A percentile compares a stretch with the other conserved stretches of the same genome.
Evolutionary conservation across 257 asterid genomes (phyloP).

Genomic region (Scutellaria minor): DNA sequence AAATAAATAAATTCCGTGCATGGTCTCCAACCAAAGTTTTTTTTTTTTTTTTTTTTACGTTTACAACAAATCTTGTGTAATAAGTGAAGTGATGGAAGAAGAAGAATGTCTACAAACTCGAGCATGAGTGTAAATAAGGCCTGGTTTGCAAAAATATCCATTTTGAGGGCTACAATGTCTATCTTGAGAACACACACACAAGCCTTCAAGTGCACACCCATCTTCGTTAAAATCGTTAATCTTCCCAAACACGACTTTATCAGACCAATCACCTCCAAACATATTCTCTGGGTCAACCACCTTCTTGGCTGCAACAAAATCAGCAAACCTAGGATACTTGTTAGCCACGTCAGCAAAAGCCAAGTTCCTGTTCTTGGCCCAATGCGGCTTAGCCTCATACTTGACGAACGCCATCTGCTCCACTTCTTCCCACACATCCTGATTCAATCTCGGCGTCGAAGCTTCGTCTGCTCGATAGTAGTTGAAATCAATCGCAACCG

Average conservation of each 20-base stretch:
- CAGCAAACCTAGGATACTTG: conserved; percentile 54
- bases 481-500: conserved; percentile 70
- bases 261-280: conserved; percentile 65
- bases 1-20: background rate
- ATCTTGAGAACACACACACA: conserved; percentile 70
- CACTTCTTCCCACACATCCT: conserved; percentile 80
- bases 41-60: too few species aligned
- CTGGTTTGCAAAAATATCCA: conserved; percentile 64
- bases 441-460: conserved; percentile 56
- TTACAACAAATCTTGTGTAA: too few species aligned
- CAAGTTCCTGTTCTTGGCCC: conserved; percentile 79
- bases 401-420: conserved; percentile 86
- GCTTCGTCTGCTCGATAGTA: conserved; percentile 65
- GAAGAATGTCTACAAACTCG: conserved; percentile 61
- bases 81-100: too few species aligned
- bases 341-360: conserved; percentile 53
- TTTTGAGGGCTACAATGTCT: conserved; percentile 74
- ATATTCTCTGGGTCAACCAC: conserved; percentile 53
- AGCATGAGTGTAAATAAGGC: conserved; percentile 65
- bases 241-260: conserved; percentile 54
- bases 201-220: conserved; percentile 84
- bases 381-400: conserved; percentile 72
- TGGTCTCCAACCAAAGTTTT: background rate
- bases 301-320: conserved; percentile 54
- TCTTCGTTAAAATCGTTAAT: conserved; percentile 33